These are phyloP conservation scores for Botrytis deweyae DNA, from an alignment of 2,329 filamentous ascomycete genomes.

Conservation along the genomic window DNA sequence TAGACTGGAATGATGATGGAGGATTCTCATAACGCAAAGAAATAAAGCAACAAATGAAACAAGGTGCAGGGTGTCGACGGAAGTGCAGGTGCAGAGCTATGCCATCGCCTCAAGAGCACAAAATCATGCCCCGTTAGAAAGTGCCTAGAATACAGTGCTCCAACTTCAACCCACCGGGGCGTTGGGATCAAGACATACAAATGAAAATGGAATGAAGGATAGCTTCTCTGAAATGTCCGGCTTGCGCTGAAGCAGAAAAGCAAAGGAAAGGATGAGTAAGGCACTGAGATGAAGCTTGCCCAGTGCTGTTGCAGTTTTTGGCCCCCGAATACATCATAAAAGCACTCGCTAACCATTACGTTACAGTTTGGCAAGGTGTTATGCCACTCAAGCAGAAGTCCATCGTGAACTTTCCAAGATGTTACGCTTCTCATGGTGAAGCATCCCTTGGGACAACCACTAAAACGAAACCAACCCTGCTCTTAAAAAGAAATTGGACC, in stretches of 20 bases:
- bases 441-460: not conserved
- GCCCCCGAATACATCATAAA: not conserved
- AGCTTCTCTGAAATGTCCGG: not conserved
- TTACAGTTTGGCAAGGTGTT: not conserved
- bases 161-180: not conserved
- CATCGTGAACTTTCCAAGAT: not conserved
- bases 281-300: not conserved
- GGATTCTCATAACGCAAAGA: not conserved
- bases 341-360: slow-evolving; percentile 5
- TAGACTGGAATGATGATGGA: not conserved
- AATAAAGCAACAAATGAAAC: not conserved
- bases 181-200: not conserved
- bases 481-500: not conserved
- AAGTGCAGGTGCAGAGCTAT: not conserved
- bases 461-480: not conserved
- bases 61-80: not conserved
- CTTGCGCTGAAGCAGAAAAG: not conserved
- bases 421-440: not conserved
- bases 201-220: no score
- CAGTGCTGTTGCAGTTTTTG: not conserved
- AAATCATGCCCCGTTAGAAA: not conserved
- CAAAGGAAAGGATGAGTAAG: not conserved
- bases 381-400: not conserved
- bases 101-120: not conserved
- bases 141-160: not conserved